Evolutionary conservation across 176 grass and related monocot species (phyloP).

Genomic region (Thinopyrum elongatum): DNA sequence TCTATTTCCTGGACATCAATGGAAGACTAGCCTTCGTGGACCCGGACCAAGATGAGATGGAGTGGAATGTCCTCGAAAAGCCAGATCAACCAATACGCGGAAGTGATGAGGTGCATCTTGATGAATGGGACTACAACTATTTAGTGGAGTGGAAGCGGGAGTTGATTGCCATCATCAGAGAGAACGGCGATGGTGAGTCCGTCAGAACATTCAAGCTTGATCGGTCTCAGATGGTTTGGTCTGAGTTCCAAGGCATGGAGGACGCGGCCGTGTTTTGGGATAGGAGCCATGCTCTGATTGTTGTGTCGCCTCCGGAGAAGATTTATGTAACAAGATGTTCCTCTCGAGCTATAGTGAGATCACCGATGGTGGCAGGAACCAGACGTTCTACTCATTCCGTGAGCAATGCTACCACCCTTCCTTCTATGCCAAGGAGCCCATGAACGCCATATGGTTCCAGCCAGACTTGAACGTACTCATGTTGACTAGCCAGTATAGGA

Average conservation of each 20-base stretch:
- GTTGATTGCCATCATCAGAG: background rate
- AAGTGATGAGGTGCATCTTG: background rate
- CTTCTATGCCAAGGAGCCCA: background rate
- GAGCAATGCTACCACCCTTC: background rate
- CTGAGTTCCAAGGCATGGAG: background rate
- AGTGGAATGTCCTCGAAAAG: constrained; percentile 25
- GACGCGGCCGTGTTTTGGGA: background rate
- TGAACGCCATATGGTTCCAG: background rate
- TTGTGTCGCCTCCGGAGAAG: background rate
- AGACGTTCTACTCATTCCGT: background rate
- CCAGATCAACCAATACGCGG: background rate
- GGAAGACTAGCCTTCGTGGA: constrained; percentile 20
- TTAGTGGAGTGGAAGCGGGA: constrained; percentile 20
- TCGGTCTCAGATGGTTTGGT: background rate
- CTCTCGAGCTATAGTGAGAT: background rate
- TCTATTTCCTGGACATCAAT: constrained; percentile 5
- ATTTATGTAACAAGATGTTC: constrained; percentile 3
- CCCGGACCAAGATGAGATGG: background rate
- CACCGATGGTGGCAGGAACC: background rate
- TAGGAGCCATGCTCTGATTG: background rate
- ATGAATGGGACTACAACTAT: background rate
- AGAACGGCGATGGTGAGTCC: background rate
- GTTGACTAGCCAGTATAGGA: too few relatives aligned
- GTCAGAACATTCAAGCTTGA: background rate
- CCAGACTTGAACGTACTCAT: background rate